Base-by-base conservation (phyloP, 1,284 basidiomycete species). In the Rhizoctonia solani region DNA sequence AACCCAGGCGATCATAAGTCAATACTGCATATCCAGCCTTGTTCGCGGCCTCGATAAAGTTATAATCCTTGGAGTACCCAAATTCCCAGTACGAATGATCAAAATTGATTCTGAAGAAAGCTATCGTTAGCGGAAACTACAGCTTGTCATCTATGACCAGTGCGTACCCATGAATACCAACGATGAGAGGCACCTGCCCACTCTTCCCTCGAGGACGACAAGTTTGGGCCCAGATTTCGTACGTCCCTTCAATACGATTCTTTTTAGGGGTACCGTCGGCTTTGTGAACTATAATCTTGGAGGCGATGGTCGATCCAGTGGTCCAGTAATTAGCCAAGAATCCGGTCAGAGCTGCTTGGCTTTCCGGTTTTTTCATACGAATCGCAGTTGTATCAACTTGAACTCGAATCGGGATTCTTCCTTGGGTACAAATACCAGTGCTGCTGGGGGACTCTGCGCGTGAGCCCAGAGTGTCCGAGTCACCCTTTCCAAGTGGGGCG, bases 1-100 rank as follows among this genome's bases (percentile, higher is more conserved):
- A 70, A 69, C 78, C 77, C 6, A 79, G 71, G 49, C 77, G 69
- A 54, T 79, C 77, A 59, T 76, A 79, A 23, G 74, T 68, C 49
- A 79, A 73, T n/a, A 75, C 71, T 5, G 74, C 71, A 53, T 76
- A 74, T 11, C 76, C 76, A 16, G 72, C 71, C 14, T 69, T 68
- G 16, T 73, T 58, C 0, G 75, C 75, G 21, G 72, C 69, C 55
- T 74, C 71, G 19, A 72, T 74, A 53, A 74, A 76, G 55, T 74
- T 75, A 67, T 74, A 73, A 29, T 70, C 65, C n/a, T 73, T 72
- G 5, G 71, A 72, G 30, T 69, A 74, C 19, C 73, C 73, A 56
- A 74, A 73, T 32, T 71, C 72, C 75, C 75, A 76, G 68, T 77
- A 75, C 6, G 69, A 71, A 68, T 75, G 73, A 39, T 75, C 74